Conservation (phyloP, 2,329 filamentous ascomycete species). For the Trichoderma atrobrunneum region DNA sequence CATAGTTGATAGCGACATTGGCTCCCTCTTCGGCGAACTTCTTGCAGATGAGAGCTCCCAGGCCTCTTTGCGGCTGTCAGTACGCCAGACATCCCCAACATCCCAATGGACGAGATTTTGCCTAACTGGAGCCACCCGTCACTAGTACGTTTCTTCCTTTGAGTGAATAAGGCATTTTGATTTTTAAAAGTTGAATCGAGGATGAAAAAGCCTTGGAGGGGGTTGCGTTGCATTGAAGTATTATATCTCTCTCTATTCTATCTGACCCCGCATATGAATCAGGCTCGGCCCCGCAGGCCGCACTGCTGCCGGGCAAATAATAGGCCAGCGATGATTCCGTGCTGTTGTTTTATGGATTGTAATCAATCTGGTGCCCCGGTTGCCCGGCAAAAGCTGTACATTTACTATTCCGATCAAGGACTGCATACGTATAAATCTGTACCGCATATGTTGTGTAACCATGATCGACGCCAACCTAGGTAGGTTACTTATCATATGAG, state of each 20-base stretch:
- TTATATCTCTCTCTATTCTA: neutral
- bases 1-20: slow-evolving; percentile 11
- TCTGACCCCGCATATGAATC: neutral
- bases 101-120: neutral
- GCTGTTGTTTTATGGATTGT: neutral
- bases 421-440: neutral
- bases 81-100: too few species aligned
- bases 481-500: neutral
- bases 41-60: slow-evolving; percentile 9
- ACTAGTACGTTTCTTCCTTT: slow-evolving; percentile 13
- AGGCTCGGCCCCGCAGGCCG: neutral
- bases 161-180: slow-evolving; percentile 11
- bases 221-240: neutral
- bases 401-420: neutral
- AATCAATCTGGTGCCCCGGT: neutral
- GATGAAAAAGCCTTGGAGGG: neutral
- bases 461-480: neutral
- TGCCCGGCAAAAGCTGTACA: neutral
- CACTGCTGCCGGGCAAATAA: neutral
- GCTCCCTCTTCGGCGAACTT: slow-evolving; percentile 13
- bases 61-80: neutral
- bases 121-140: slow-evolving; percentile 8
- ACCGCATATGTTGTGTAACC: neutral
- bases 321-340: neutral
- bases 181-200: neutral